A percentile compares a stretch with the other conserved stretches of the same genome.
Conservation (phyloP, 352 stramenopile species). For the Pythium sukuiense region DNA sequence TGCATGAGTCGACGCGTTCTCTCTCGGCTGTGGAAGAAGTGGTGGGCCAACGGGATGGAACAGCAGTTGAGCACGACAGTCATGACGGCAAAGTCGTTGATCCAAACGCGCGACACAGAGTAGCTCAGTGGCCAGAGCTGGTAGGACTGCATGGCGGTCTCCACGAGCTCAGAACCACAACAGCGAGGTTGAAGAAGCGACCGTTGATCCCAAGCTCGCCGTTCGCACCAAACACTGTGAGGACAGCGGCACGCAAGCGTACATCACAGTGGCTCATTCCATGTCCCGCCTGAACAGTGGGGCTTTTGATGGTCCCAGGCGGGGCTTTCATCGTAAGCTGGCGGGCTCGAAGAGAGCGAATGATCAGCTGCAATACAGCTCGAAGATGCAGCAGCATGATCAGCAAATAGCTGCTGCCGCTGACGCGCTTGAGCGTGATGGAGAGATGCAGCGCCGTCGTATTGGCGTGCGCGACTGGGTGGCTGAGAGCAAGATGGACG, state of each 20-base stretch:
- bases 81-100: slow-evolving; percentile 22
- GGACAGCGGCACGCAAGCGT: no score
- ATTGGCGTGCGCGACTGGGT: slow-evolving; percentile 1
- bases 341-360: neutral
- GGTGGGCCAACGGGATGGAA: slow-evolving; percentile 1
- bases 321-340: neutral
- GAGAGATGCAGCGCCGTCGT: neutral
- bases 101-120: slow-evolving; percentile 18
- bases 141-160: slow-evolving; percentile 18
- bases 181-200: slow-evolving; percentile 2
- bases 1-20: slow-evolving; percentile 8
- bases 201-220: slow-evolving; percentile 12
- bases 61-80: slow-evolving; percentile 17
- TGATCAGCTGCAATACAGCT: neutral
- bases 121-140: slow-evolving; percentile 14
- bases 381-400: slow-evolving; percentile 1
- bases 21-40: neutral
- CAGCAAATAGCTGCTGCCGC: slow-evolving; percentile 4
- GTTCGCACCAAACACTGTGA: neutral
- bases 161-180: slow-evolving; percentile 12
- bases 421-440: slow-evolving; percentile 3
- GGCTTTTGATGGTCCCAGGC: neutral
- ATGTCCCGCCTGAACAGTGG: no score
- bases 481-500: slow-evolving; percentile 9
- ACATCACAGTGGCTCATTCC: no score